These are phyloP conservation scores for Funneliformis geosporum DNA, from an alignment of 192 early-diverging fungal genomes.

Conservation along the genomic window DNA sequence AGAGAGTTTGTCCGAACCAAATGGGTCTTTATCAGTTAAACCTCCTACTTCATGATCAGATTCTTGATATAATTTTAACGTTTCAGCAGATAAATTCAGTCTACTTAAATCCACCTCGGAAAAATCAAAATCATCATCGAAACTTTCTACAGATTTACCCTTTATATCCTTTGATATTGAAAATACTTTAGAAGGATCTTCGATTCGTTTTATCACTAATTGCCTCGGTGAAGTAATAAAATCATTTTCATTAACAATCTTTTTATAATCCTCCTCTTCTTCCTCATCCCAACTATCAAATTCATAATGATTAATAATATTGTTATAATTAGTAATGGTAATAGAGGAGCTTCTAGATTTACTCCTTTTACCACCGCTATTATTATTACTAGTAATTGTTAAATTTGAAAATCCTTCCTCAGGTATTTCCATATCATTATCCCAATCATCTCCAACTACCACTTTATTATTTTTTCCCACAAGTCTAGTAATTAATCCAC, in stretches of 20 bases:
- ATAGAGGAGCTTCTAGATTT: too few species aligned
- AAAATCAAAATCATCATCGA: constrained; percentile 21
- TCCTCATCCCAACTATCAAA: not conserved
- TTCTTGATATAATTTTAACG: not conserved
- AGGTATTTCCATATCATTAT: constrained; percentile 14
- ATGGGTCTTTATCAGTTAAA: not conserved
- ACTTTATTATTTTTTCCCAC: not conserved
- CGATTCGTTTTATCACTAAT: not conserved
- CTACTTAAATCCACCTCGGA: not conserved
- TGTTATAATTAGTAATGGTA: not conserved
- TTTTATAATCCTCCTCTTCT: not conserved
- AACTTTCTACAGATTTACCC: not conserved
- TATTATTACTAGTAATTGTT: not conserved
- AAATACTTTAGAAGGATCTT: not conserved
- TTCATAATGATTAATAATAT: not conserved
- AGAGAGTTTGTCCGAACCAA: not conserved
- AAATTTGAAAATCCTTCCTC: not conserved
- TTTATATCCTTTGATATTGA: not conserved
- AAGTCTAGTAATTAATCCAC: not conserved
- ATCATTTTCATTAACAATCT: not conserved
- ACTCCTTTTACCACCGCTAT: not conserved
- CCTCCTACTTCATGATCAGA: not conserved
- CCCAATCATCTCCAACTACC: not conserved
- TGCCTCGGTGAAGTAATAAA: not conserved
- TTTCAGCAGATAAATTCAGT: not conserved